These are phyloP conservation scores for Stropharia rugosoannulata DNA, from an alignment of 768 basidiomycete species.

Conservation along the genomic window DNA sequence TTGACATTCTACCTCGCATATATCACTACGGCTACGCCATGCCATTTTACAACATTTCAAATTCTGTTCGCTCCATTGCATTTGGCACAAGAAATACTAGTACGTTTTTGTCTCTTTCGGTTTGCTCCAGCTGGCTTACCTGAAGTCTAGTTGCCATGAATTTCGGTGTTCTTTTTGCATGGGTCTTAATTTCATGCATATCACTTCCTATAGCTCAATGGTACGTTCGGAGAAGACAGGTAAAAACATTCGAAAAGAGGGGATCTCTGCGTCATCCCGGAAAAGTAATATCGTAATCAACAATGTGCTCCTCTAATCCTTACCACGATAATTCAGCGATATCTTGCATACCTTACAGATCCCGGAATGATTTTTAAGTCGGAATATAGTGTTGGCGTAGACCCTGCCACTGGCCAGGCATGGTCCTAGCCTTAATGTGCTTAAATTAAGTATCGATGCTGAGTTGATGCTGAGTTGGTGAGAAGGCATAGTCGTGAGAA, in stretches of 20 bases:
- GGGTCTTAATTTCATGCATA: conserved; percentile 54
- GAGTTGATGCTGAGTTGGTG: too few relatives aligned
- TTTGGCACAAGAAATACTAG: conserved; percentile 64
- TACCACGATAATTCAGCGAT: not conserved
- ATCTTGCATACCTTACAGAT: not conserved
- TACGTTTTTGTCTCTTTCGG: conserved; percentile 29
- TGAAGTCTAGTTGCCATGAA: conserved; percentile 51
- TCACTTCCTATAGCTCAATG: conserved; percentile 53
- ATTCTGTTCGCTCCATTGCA: conserved; percentile 58
- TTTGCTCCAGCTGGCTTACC: not conserved
- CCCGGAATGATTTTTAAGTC: too few relatives aligned
- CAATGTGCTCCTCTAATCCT: not conserved
- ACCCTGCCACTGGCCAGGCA: not conserved
- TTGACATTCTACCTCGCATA: conserved; percentile 54
- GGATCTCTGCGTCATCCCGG: not conserved
- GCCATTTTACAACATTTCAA: conserved; percentile 73
- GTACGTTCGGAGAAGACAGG: conserved; percentile 26
- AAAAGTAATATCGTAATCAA: not conserved
- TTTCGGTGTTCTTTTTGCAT: conserved; percentile 57
- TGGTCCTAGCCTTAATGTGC: not conserved
- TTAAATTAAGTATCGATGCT: not conserved
- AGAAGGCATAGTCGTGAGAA: conserved; percentile 1
- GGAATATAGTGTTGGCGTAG: too few relatives aligned
- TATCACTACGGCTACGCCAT: conserved; percentile 68
- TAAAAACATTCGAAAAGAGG: not conserved